Percentiles rank a stretch among this genome's conserved stretches.
These are phyloP conservation scores for Testicularia cyperi DNA, from an alignment of 1,284 basidiomycete genomes.

Conservation along the genomic window DNA sequence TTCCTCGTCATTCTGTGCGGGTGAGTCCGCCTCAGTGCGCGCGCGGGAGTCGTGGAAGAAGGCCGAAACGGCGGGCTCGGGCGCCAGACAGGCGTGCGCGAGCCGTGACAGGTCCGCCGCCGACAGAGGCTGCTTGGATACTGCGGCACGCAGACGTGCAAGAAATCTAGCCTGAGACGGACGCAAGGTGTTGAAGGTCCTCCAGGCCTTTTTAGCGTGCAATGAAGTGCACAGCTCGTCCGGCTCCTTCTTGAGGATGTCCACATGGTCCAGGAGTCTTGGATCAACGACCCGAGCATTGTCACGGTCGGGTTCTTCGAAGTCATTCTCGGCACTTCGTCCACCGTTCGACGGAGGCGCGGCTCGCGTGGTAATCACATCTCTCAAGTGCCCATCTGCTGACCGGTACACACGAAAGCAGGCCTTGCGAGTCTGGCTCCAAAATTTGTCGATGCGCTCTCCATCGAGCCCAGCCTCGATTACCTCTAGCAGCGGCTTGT, in stretches of 20 bases:
- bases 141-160: no score
- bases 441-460: constrained; percentile 18
- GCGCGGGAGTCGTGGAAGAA: no score
- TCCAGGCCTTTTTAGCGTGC: constrained; percentile 8
- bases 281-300: not conserved
- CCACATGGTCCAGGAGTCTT: not conserved
- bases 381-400: not conserved
- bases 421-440: constrained; percentile 11
- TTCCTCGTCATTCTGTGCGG: no score
- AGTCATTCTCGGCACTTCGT: no score
- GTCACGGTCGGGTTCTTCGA: no score
- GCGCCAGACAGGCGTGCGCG: not conserved
- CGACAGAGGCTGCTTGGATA: no score
- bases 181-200: constrained; percentile 14
- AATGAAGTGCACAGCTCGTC: constrained; percentile 10
- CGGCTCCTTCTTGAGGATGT: constrained; percentile 6
- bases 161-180: constrained; percentile 26
- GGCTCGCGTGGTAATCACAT: not conserved
- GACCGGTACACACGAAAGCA: constrained; percentile 4
- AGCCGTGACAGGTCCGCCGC: not conserved
- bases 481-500: constrained; percentile 14
- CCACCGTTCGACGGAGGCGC: no score
- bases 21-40: no score
- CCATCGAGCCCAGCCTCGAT: constrained; percentile 11
- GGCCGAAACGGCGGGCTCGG: not conserved